phyloP scores from a whole-genome alignment of 108 stramenopile genomes.

The Fragilaria crotonensis region DNA sequence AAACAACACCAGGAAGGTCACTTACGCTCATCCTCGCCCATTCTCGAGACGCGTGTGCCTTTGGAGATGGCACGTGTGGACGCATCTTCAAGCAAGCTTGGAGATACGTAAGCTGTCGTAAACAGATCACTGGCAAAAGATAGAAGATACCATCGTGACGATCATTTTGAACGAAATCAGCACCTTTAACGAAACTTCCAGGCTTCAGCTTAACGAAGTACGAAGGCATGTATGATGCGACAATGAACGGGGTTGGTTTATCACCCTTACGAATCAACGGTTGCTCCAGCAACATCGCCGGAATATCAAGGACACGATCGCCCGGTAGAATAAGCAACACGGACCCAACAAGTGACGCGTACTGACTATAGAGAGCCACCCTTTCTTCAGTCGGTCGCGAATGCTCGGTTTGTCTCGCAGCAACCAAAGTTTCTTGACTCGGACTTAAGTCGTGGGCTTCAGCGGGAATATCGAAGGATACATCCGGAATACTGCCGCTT shows the following conservation, averaged over 20 bases:
- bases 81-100: too few species aligned
- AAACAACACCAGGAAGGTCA: background rate
- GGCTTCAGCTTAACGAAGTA: background rate
- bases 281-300: background rate
- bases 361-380: constrained; percentile 11
- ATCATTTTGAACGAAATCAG: background rate
- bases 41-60: too few species aligned
- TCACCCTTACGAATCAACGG: constrained; percentile 1
- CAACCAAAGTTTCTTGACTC: constrained; percentile 3
- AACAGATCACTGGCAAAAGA: constrained; percentile 19
- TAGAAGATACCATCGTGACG: constrained; percentile 23
- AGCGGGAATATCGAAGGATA: background rate
- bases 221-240: constrained; percentile 29
- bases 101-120: constrained; percentile 14
- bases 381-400: constrained; percentile 2
- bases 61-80: too few species aligned
- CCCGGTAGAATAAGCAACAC: constrained; percentile 24
- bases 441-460: background rate
- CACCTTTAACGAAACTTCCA: constrained; percentile 5
- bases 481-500: background rate
- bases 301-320: constrained; percentile 24
- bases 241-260: constrained; percentile 25
- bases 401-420: background rate
- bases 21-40: background rate
- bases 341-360: constrained; percentile 33